Evolutionary conservation across 2,329 filamentous ascomycete species (phyloP), one percentile per base, ranked within the genome.

Genomic region (Atkinsonella texensis): DNA sequence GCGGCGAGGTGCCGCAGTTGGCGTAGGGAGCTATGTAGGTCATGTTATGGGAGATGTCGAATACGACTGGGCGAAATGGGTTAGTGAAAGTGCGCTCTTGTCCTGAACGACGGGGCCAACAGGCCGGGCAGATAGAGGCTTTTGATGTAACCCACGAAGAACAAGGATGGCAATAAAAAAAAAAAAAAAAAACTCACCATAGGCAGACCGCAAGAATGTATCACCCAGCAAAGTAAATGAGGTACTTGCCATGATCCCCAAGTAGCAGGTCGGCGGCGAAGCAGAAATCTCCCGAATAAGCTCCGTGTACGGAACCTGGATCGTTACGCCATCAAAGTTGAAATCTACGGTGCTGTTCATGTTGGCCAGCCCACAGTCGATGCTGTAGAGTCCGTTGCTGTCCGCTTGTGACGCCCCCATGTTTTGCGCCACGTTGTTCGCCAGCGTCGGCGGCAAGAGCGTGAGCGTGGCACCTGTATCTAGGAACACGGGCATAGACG

Each of bases 391-490:
- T 53, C 70, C 73, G 53, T 66, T 68, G 46, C 54, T 51, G 56
- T 70, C 69, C 47, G 66, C 58, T 1, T 60, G 59, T 0, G 61
- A 52, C 2, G 70, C 69, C 11, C 73, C 74, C 50, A 81, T 74
- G 56, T 76, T 73, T 20, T 64, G 59, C 18, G 74, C 74, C 33
- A 82, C 73, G 42, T 60, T 56, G n/a, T 66, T 59, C 42, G 76
- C 76, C 33, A 87, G 66, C 18, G 64, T 62, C 51, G 76, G 67
- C 1, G 85, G 85, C 1, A 89, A 70, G 51, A 87, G 77, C 48
- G 79, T 84, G 59, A 87, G 71, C 13, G 81, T 86, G 23, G 81
- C 82, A 7, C 85, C 85, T 28, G 80, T 85, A 66, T 89, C 85
- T 43, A 88, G 74, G 50, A 88, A 80, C 11, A 85, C 83, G 12